These are phyloP conservation scores for Dispira parvispora DNA, from an alignment of 192 early-diverging fungal genomes.

Conservation along the genomic window DNA sequence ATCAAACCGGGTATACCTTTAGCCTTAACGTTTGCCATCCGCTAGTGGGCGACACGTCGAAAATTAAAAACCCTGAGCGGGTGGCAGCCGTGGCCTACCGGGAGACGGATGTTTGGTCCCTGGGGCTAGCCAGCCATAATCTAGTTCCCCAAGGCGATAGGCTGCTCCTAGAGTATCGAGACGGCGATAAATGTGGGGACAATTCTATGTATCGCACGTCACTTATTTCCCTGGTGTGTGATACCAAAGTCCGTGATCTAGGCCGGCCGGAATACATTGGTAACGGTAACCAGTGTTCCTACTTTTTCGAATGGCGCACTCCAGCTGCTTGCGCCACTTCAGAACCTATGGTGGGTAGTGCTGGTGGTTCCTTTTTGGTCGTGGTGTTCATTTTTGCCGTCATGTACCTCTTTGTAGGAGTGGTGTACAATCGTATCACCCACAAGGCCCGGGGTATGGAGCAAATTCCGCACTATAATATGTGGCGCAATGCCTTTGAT, in stretches of 20 bases:
- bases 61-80: conserved; percentile 1
- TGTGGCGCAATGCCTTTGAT: conserved; percentile 26
- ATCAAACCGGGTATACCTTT: conserved; percentile 21
- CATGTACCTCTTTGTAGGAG: conserved; percentile 31
- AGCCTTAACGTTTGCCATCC: conserved; percentile 21
- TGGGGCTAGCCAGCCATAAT: conserved; percentile 16
- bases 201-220: conserved; percentile 17
- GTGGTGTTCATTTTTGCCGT: conserved; percentile 22
- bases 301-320: conserved; percentile 35
- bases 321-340: conserved; percentile 18
- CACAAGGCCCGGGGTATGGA: conserved; percentile 31
- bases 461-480: conserved; percentile 32
- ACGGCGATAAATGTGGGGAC: conserved; percentile 21
- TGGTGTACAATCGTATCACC: conserved; percentile 32
- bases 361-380: conserved; percentile 17
- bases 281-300: conserved; percentile 24
- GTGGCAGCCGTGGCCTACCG: conserved; percentile 15
- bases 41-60: conserved; percentile 11
- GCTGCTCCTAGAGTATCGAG: conserved; percentile 22
- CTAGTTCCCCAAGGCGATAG: conserved; percentile 20
- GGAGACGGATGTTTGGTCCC: conserved; percentile 12
- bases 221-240: conserved; percentile 25
- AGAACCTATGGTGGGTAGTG: conserved; percentile 1
- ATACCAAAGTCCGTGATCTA: conserved; percentile 9
- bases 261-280: conserved; percentile 26